Base-by-base conservation (phyloP, 805 yeast species). In the Zygoascus ofunaensis region DNA sequence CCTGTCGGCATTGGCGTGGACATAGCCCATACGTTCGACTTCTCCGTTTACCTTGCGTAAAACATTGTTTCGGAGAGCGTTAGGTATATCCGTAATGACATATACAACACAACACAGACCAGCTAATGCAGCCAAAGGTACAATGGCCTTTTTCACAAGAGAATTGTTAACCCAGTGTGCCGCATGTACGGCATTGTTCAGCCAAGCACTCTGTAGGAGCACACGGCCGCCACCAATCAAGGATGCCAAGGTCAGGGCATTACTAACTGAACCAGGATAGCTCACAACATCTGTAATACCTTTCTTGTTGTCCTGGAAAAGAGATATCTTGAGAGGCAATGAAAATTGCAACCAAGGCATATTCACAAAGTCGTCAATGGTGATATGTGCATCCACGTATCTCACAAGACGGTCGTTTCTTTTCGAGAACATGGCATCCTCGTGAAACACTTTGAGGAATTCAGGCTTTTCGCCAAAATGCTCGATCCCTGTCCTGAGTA, bases 61-160 rank as follows among this genome's bases (percentile, higher is more conserved):
- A 47, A 87, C 73, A 46, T 87, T 87, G 52, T 87, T 70, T 17
- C 95, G 94, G 54, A 86, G 77, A 0, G 97, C 95, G 54, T 82
- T 76, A 2, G 97, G 97, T 12, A 94, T 77, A 61, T 92, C 97
- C 47, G 72, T 69, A 17, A 87, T 66, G 46, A 87, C 59, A 55
- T 84, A 87, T 34, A 77, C 76, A 0, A 74, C 64, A 0, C 82
- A 70, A 12, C 77, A 67, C 1, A 77, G 72, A 4, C 76, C 65
- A 1, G 73, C 72, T 5, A 77, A 69, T 2, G 78, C 51, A 0
- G 72, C 47, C 0, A 77, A 39, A 0, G 94, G 89, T 0, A 74
- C 59, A 0, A 74, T 70, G n/a, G 81, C 58, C 37, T 68, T 69
- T 46, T 65, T 70, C 21, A 51, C 40, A 3, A 45, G 35, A 1